phyloP scores from a whole-genome alignment of 2,329 filamentous ascomycete genomes.

The Ophiostoma sp. region DNA sequence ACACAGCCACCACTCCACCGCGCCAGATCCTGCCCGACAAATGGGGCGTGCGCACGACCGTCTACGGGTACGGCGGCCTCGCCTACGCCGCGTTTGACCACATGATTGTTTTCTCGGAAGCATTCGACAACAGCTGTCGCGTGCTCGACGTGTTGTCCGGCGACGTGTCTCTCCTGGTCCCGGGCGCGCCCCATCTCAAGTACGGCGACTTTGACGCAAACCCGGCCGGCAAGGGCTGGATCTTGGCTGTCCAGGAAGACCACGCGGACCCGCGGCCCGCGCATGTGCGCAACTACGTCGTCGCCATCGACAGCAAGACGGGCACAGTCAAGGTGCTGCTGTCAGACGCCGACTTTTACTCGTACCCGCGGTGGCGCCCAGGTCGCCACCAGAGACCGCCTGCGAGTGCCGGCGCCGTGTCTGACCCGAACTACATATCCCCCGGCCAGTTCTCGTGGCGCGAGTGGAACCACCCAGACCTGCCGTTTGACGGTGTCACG shows the following conservation, averaged over 20 bases:
- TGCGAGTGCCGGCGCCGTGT: too few species aligned
- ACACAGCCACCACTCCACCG: constrained; percentile 30
- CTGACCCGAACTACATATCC: too few species aligned
- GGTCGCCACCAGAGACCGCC: constrained; percentile 31
- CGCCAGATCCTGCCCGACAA: constrained; percentile 40
- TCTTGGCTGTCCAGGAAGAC: constrained; percentile 50
- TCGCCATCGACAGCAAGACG: constrained; percentile 39
- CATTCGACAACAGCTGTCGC: constrained; percentile 39
- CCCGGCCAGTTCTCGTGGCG: constrained; percentile 44
- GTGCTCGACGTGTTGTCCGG: constrained; percentile 38
- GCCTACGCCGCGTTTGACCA: constrained; percentile 36
- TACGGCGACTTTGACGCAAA: constrained; percentile 44
- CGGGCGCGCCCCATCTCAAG: constrained; percentile 34
- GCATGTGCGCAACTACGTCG: constrained; percentile 28
- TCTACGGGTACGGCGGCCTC: constrained; percentile 51
- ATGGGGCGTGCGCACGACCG: constrained; percentile 41
- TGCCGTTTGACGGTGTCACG: constrained; percentile 5
- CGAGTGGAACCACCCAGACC: constrained; percentile 41
- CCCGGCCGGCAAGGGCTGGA: constrained; percentile 32
- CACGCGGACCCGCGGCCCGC: constrained; percentile 36
- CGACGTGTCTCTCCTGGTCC: constrained; percentile 34
- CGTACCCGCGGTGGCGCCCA: constrained; percentile 29
- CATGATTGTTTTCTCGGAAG: constrained; percentile 43
- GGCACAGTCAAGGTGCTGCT: constrained; percentile 33
- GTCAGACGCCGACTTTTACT: not conserved